These are phyloP conservation scores for Populus pruinosa DNA, from an alignment of 345 rosid species.

Conservation along the genomic window DNA sequence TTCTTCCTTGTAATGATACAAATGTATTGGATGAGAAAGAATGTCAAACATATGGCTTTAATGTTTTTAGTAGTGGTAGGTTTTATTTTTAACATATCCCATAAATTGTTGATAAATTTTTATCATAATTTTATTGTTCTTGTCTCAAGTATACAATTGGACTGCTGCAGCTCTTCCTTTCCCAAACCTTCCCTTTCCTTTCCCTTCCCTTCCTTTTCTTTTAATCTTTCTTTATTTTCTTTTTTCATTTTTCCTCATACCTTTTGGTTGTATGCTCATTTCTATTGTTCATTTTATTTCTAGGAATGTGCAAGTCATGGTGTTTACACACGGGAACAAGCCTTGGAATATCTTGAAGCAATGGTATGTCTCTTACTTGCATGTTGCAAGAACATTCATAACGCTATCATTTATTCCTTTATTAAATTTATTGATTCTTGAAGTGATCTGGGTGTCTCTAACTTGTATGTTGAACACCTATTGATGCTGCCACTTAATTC, in stretches of 20 bases:
- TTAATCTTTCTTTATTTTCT: background rate
- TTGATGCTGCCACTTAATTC: too few relatives aligned
- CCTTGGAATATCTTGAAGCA: slow-evolving; percentile 70
- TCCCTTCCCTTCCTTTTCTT: background rate
- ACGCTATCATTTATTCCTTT: background rate
- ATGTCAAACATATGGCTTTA: too few relatives aligned
- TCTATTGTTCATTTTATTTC: slow-evolving; percentile 17
- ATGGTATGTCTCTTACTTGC: slow-evolving; percentile 44
- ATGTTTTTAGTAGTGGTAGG: too few relatives aligned
- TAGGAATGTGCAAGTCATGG: slow-evolving; percentile 79
- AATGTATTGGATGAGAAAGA: too few relatives aligned
- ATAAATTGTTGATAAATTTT: background rate
- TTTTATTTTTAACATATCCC: too few relatives aligned
- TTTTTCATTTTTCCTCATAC: background rate
- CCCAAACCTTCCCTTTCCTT: background rate
- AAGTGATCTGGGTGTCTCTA: background rate
- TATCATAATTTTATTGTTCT: background rate
- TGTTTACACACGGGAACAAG: slow-evolving; percentile 58
- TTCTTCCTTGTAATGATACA: too few relatives aligned
- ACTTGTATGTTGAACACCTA: too few relatives aligned
- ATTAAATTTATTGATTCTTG: background rate
- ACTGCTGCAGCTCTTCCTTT: too few relatives aligned
- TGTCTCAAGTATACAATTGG: background rate
- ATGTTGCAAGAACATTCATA: background rate
- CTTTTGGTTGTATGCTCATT: slow-evolving; percentile 2